A percentile compares a stretch with the other conserved stretches of the same genome.
Conservation (phyloP, 441 rosid species). For the Erysimum cheiri region DNA sequence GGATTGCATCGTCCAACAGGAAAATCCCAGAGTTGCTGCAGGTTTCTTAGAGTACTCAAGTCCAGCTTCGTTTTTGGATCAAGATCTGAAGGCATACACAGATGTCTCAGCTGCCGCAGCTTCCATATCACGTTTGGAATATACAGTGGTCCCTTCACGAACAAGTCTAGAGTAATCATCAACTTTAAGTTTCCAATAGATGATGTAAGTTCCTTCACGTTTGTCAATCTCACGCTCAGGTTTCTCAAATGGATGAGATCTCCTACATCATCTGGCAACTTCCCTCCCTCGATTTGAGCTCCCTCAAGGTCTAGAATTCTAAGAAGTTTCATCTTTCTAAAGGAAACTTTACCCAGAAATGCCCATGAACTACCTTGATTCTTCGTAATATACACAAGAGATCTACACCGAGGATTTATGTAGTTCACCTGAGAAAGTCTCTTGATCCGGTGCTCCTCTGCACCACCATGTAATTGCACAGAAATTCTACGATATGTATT, state of each 20-base stretch:
- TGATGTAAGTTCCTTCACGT: slow-evolving; percentile 32
- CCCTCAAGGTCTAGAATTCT: slow-evolving; percentile 41
- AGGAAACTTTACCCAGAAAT: slow-evolving; percentile 32
- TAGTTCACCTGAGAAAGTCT: neutral
- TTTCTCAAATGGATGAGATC: slow-evolving; percentile 44
- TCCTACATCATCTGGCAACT: slow-evolving; percentile 36
- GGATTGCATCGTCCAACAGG: slow-evolving; percentile 30
- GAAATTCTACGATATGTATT: slow-evolving; percentile 37
- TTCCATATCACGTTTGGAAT: slow-evolving; percentile 40
- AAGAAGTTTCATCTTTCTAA: slow-evolving; percentile 37
- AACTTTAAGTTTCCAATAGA: slow-evolving; percentile 38
- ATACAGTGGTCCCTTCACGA: slow-evolving; percentile 27
- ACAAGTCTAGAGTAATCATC: slow-evolving; percentile 39
- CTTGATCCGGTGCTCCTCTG: slow-evolving; percentile 31
- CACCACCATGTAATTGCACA: slow-evolving; percentile 30
- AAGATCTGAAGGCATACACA: slow-evolving; percentile 35
- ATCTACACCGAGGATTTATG: slow-evolving; percentile 32
- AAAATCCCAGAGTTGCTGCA: slow-evolving; percentile 37
- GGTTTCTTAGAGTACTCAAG: slow-evolving; percentile 37
- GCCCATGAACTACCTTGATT: slow-evolving; percentile 20
- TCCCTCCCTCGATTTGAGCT: slow-evolving; percentile 38
- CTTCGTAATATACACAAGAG: slow-evolving; percentile 37
- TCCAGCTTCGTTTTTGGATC: slow-evolving; percentile 37
- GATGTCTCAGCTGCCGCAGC: slow-evolving; percentile 32
- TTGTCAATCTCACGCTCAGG: slow-evolving; percentile 37